Percentiles rank a stretch among this genome's conserved stretches.
These are phyloP conservation scores for Eimeria necatrix DNA, from an alignment of 169 alveolate species.

Conservation along the genomic window DNA sequence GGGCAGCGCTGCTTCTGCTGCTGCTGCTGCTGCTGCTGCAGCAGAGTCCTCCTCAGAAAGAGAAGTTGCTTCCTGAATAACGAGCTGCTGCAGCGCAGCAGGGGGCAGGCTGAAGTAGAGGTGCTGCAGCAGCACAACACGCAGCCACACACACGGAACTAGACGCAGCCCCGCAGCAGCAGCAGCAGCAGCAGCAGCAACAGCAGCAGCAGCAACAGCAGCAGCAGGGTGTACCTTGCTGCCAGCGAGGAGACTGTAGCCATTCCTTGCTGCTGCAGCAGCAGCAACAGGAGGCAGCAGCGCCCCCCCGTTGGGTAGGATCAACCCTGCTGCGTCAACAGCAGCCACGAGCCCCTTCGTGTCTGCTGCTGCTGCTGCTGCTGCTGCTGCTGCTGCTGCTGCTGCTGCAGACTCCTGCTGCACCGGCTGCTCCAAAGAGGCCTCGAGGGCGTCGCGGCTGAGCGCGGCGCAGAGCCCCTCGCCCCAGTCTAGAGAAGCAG, in stretches of 20 bases:
- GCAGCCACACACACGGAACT: not conserved
- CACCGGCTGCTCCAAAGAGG: slow-evolving; percentile 5
- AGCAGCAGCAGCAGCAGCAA: slow-evolving; percentile 44
- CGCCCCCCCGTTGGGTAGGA: slow-evolving; percentile 10
- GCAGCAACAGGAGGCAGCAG: slow-evolving; percentile 13
- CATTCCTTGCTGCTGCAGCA: not conserved
- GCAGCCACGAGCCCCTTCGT: not conserved
- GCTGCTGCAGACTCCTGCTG: not conserved
- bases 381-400: slow-evolving; percentile 51
- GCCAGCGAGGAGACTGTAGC: slow-evolving; percentile 7
- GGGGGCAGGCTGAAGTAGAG: slow-evolving; percentile 15
- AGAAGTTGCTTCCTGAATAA: not conserved
- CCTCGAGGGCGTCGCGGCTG: slow-evolving; percentile 49
- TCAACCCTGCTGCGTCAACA: slow-evolving; percentile 5
- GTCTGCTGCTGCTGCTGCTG: slow-evolving; percentile 64
- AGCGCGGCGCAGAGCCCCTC: not conserved
- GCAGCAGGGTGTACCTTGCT: slow-evolving; percentile 20
- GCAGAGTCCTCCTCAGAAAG: not conserved
- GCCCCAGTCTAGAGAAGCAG: not conserved
- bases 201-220: slow-evolving; percentile 20
- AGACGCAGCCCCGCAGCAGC: slow-evolving; percentile 36
- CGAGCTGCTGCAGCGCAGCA: slow-evolving; percentile 36
- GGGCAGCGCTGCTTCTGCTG: not conserved
- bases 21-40: not conserved
- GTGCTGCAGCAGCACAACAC: slow-evolving; percentile 30